Evolutionary conservation across 2,329 filamentous ascomycete genomes (phyloP).

Genomic region (Botrytis byssoidea): DNA sequence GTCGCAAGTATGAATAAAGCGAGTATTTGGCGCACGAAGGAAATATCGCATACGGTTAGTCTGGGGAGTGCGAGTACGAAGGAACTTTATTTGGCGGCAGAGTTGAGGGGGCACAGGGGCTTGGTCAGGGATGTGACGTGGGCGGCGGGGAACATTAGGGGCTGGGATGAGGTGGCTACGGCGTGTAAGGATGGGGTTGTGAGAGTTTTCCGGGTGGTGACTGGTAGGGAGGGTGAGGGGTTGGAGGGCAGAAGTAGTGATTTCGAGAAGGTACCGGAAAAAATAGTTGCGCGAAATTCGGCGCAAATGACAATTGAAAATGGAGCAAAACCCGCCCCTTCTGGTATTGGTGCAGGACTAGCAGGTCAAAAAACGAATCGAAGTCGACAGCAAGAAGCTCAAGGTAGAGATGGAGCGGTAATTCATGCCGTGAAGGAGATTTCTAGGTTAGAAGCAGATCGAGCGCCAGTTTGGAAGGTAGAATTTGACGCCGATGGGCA

Average conservation of each 20-base stretch:
- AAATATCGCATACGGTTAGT: slow-evolving; percentile 51
- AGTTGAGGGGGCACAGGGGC: slow-evolving; percentile 69
- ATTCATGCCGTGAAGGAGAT: slow-evolving; percentile 62
- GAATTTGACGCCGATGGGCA: slow-evolving; percentile 70
- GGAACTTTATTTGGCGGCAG: slow-evolving; percentile 81
- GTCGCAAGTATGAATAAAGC: slow-evolving; percentile 84
- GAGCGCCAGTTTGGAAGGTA: slow-evolving; percentile 73
- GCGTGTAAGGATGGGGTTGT: slow-evolving; percentile 90
- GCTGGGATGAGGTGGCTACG: slow-evolving; percentile 86
- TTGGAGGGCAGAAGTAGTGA: slow-evolving; percentile 33
- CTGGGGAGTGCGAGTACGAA: slow-evolving; percentile 59
- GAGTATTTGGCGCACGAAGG: slow-evolving; percentile 75
- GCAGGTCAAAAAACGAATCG: slow-evolving; percentile 43
- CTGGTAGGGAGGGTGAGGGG: slow-evolving; percentile 44
- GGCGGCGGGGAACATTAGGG: slow-evolving; percentile 87
- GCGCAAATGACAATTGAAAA: slow-evolving; percentile 28
- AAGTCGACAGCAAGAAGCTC: slow-evolving; percentile 46
- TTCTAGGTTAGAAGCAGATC: slow-evolving; percentile 64
- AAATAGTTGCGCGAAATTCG: slow-evolving; percentile 28
- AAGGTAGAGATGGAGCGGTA: slow-evolving; percentile 62
- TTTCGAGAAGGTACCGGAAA: slow-evolving; percentile 35
- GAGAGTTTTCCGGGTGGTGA: slow-evolving; percentile 80
- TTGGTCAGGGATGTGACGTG: slow-evolving; percentile 87
- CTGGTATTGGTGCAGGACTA: slow-evolving; percentile 54
- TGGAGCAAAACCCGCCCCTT: slow-evolving; percentile 42